Percentiles rank a stretch among this genome's conserved stretches.
These are phyloP conservation scores for Salix arbutifolia DNA, from an alignment of 345 rosid genomes.

Conservation along the genomic window DNA sequence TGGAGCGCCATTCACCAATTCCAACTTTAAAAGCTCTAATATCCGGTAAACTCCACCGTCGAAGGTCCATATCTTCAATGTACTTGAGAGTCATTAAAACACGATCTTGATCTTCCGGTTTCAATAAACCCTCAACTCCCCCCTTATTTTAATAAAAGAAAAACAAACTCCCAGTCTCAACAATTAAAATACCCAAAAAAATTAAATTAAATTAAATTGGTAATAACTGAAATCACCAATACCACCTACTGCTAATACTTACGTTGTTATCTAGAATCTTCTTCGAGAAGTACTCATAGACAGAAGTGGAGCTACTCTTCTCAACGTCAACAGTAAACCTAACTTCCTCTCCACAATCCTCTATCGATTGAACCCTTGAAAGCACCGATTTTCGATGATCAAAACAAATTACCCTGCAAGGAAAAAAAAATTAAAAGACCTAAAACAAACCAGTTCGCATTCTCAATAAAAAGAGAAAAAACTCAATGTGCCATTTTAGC, in stretches of 20 bases:
- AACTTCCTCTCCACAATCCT: conserved; percentile 32
- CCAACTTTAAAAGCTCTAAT: conserved; percentile 56
- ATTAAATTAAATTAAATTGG: background rate
- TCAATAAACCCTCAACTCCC: conserved; percentile 36
- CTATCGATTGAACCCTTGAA: conserved; percentile 20
- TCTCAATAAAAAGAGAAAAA: background rate
- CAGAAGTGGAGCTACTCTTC: conserved; percentile 67
- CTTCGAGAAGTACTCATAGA: conserved; percentile 52
- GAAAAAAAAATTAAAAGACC: background rate
- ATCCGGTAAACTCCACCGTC: conserved; percentile 60
- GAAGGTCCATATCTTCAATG: conserved; percentile 77
- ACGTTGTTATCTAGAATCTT: conserved; percentile 34
- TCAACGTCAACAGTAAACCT: conserved; percentile 43
- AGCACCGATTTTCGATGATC: conserved; percentile 68
- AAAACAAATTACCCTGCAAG: conserved; percentile 59
- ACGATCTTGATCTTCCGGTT: conserved; percentile 34
- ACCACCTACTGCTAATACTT: conserved; percentile 40
- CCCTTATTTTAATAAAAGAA: conserved; percentile 25
- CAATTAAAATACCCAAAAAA: background rate
- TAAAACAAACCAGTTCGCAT: background rate
- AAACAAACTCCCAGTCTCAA: background rate
- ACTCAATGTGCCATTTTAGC: conserved; percentile 5
- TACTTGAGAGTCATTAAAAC: conserved; percentile 55
- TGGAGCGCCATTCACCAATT: conserved; percentile 56
- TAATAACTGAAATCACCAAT: background rate